These are phyloP conservation scores for Fomitopsis pinicola DNA, from an alignment of 1,284 basidiomycete species.

Conservation along the genomic window DNA sequence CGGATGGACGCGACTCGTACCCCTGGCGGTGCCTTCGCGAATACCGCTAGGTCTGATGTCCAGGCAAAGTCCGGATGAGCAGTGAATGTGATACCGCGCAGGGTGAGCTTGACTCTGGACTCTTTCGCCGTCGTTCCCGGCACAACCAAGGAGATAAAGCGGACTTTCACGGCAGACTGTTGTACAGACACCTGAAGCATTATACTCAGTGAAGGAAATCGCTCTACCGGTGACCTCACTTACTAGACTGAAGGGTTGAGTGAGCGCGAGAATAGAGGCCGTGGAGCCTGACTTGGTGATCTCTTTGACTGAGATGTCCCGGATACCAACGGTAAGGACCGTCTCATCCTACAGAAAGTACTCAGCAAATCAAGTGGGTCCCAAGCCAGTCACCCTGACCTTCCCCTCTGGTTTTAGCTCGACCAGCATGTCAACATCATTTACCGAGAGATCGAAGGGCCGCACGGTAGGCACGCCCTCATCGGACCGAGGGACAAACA, in stretches of 20 bases:
- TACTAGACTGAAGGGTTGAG: constrained; percentile 53
- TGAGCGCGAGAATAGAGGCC: constrained; percentile 45
- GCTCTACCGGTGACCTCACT: constrained; percentile 18
- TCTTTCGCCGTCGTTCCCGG: constrained; percentile 75
- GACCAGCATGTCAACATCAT: constrained; percentile 60
- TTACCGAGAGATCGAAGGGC: constrained; percentile 57
- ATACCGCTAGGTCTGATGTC: constrained; percentile 59
- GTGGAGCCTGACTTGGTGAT: constrained; percentile 31
- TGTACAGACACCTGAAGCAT: constrained; percentile 37
- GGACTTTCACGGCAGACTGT: constrained; percentile 57
- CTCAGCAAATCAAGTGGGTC: background rate
- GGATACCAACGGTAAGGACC: constrained; percentile 56
- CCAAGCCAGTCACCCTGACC: constrained; percentile 35
- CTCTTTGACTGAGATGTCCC: constrained; percentile 57
- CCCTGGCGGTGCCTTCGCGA: constrained; percentile 84
- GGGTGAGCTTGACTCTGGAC: constrained; percentile 62
- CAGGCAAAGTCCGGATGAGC: constrained; percentile 63
- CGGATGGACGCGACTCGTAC: constrained; percentile 38
- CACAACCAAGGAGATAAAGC: constrained; percentile 64
- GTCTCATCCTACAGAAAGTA: constrained; percentile 59
- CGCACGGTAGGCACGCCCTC: constrained; percentile 18
- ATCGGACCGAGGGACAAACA: constrained; percentile 37
- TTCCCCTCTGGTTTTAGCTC: constrained; percentile 69
- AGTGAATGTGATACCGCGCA: constrained; percentile 66
- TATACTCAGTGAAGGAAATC: background rate